A percentile compares a stretch with the other conserved stretches of the same genome.
These are phyloP conservation scores for Myrica gale DNA, from an alignment of 306 rosid species.

Conservation along the genomic window DNA sequence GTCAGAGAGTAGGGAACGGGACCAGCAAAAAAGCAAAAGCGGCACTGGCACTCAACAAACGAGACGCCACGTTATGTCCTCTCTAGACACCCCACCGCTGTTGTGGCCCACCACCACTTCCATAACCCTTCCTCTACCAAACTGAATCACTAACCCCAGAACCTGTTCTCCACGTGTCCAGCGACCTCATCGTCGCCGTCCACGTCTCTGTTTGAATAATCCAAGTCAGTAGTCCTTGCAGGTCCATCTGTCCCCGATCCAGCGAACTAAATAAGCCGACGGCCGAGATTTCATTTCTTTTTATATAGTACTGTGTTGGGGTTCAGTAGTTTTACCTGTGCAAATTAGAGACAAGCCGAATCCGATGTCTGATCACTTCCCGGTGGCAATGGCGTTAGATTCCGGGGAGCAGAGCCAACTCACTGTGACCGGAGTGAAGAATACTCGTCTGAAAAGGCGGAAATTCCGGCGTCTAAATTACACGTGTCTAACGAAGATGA, in stretches of 20 bases:
- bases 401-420: constrained; percentile 21
- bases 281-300: constrained; percentile 33
- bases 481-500: constrained; percentile 42
- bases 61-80: constrained; percentile 53
- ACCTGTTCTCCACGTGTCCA: constrained; percentile 50
- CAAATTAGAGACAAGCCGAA: constrained; percentile 17
- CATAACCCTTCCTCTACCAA: constrained; percentile 22
- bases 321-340: background rate
- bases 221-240: constrained; percentile 35
- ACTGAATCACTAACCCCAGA: constrained; percentile 27
- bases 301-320: background rate
- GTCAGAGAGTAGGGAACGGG: constrained; percentile 13
- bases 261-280: constrained; percentile 15
- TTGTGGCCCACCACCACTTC: constrained; percentile 35
- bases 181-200: constrained; percentile 42
- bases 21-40: constrained; percentile 14
- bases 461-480: constrained; percentile 43
- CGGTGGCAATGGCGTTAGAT: background rate
- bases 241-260: constrained; percentile 48
- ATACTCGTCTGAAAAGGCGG: constrained; percentile 35
- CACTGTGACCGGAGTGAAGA: constrained; percentile 21
- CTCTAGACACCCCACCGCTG: constrained; percentile 1
- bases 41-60: constrained; percentile 32
- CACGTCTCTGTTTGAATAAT: constrained; percentile 50
- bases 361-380: background rate